phyloP scores from a whole-genome alignment of 495 filamentous ascomycete species.

The Penicillium waksmanii region DNA sequence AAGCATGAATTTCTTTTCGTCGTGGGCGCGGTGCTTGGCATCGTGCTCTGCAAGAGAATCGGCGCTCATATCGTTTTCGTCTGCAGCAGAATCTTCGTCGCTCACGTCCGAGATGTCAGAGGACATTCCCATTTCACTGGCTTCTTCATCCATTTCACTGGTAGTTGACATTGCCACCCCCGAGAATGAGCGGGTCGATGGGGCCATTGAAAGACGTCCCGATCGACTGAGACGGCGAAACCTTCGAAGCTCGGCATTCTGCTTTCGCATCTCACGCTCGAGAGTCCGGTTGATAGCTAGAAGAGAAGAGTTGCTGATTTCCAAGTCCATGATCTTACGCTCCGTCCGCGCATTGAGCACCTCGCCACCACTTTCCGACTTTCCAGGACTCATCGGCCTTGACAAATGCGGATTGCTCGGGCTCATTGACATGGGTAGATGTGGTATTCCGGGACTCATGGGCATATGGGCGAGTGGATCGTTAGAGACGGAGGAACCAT shows the following conservation, averaged over 20 bases:
- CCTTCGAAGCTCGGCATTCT: constrained; percentile 83
- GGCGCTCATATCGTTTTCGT: constrained; percentile 38
- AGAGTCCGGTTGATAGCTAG: constrained; percentile 95
- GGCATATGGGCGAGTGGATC: constrained; percentile 36
- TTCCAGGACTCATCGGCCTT: constrained; percentile 49
- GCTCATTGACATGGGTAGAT: constrained; percentile 41
- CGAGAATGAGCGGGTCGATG: constrained; percentile 49
- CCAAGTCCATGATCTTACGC: constrained; percentile 94
- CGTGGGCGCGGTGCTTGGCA: constrained; percentile 48
- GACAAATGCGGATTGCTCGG: constrained; percentile 35
- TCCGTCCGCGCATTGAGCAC: constrained; percentile 86
- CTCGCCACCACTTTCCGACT: constrained; percentile 55
- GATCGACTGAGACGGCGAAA: constrained; percentile 80
- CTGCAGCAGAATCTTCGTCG: constrained; percentile 49
- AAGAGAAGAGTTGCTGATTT: constrained; percentile 95
- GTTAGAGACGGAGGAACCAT: constrained; percentile 38
- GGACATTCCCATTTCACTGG: constrained; percentile 41
- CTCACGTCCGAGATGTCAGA: constrained; percentile 49
- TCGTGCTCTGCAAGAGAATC: constrained; percentile 47
- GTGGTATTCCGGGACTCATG: constrained; percentile 41
- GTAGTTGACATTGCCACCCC: constrained; percentile 39
- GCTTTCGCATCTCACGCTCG: constrained; percentile 88
- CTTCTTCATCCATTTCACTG: constrained; percentile 41
- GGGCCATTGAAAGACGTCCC: constrained; percentile 66
- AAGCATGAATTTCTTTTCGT: constrained; percentile 76